Evolutionary conservation across 768 basidiomycete species (phyloP), one percentile per base, ranked within the genome.

Genomic region (Xerocomellus dryophilus): DNA sequence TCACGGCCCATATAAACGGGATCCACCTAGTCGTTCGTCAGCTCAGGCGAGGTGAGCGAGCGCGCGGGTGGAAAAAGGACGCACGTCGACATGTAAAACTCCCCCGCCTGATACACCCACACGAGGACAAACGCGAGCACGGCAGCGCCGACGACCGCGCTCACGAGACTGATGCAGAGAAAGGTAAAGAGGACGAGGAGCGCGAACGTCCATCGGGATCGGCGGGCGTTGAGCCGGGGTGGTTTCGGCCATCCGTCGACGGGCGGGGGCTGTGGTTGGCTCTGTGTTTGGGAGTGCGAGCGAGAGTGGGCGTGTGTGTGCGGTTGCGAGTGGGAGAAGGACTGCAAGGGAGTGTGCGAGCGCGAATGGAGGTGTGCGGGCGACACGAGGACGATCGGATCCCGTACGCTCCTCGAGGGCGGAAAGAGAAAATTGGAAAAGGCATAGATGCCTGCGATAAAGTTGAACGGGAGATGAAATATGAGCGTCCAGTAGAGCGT

Each of bases 401-500:
- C 40, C 20, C 12, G 46, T 4, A 47, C 53, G 4, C 25, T 57
- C 35, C 64, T 64, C 2, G 61, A 54, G 2, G 76, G 72, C 2
- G 75, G 74, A 51, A 74, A 73, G 4, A 70, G 55, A 32, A 78
- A 65, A 45, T 78, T 78, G 47, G 74, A 53, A 57, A 76, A 76
- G 1, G 76, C 76, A 47, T 76, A 78, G 2, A 56, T 46, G 7
- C 77, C 76, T 52, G 73, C 71, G 32, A 76, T 34, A 29, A 72
- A 54, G 51, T 72, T 78, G 39, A 73, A 62, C 0, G 78, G 77
- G n/a, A 66, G 66, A 61, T 78, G 73, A 58, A 78, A 74, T 25
- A 78, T 65, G n/a, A 78, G 51, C 1, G 75, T 76, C 77, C 77
- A 78, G 58, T 77, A 78, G 11, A 79, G 67, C 10, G 76, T 78